These are phyloP conservation scores for Rhodocollybia butyracea DNA, from an alignment of 768 basidiomycete genomes.

Conservation along the genomic window DNA sequence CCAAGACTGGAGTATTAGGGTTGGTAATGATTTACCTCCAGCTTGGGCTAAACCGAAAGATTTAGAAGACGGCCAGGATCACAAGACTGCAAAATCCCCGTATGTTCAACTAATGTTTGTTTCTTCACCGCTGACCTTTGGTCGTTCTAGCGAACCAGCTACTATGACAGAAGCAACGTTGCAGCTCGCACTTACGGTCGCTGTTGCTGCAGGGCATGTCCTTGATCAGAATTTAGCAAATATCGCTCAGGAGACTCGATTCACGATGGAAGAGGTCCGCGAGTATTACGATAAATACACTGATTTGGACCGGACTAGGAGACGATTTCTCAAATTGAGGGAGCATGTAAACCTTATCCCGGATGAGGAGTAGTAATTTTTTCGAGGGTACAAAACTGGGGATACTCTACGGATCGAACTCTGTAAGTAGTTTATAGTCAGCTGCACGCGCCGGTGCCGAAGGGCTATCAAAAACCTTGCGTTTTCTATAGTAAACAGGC, in stretches of 20 bases:
- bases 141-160: neutral
- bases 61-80: conserved; percentile 15
- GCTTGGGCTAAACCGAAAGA: conserved; percentile 64
- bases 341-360: conserved; percentile 39
- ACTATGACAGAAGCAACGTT: neutral
- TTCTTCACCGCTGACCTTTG: neutral
- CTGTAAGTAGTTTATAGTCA: conserved; percentile 63
- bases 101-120: conserved; percentile 21
- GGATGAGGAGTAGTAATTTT: conserved; percentile 20
- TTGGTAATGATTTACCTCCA: conserved; percentile 63
- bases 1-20: conserved; percentile 60
- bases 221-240: conserved; percentile 62
- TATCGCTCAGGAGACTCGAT: conserved; percentile 67
- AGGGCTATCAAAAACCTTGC: conserved; percentile 76
- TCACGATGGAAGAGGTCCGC: conserved; percentile 74
- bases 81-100: conserved; percentile 45
- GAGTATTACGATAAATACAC: conserved; percentile 68
- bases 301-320: conserved; percentile 64
- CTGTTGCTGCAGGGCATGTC: conserved; percentile 40
- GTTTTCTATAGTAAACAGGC: conserved; percentile 44
- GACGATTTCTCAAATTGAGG: conserved; percentile 68
- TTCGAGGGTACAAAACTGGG: neutral
- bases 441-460: conserved; percentile 74
- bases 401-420: conserved; percentile 45
- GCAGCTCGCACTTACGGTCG: conserved; percentile 6